A percentile compares a stretch with the other conserved stretches of the same genome.
Evolutionary conservation across 108 stramenopile species (phyloP).

Genomic region (Stephanodiscus triporus): DNA sequence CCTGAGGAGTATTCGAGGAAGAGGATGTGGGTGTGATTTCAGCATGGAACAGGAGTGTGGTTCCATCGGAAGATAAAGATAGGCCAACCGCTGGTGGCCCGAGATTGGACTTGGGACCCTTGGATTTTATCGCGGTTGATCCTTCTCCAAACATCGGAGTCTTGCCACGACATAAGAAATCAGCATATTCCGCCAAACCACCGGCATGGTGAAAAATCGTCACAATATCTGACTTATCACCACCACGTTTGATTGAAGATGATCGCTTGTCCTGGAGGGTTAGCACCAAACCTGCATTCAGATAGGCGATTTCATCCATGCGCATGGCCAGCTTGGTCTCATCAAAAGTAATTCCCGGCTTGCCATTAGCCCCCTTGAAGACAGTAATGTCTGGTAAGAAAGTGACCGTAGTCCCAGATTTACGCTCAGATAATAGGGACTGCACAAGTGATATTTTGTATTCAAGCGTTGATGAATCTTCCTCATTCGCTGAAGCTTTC

Average conservation of each 20-base stretch:
- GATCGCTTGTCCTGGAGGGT: constrained; percentile 78
- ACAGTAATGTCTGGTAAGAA: constrained; percentile 89
- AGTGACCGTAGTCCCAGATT: constrained; percentile 76
- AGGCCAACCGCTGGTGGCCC: constrained; percentile 15
- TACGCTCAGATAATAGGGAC: constrained; percentile 49
- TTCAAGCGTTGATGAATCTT: constrained; percentile 30
- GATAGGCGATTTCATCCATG: constrained; percentile 88
- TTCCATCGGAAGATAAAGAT: constrained; percentile 38
- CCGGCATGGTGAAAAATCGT: constrained; percentile 88
- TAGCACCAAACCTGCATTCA: constrained; percentile 90
- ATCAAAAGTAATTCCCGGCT: constrained; percentile 80
- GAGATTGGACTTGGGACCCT: constrained; percentile 26
- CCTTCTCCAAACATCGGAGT: constrained; percentile 66
- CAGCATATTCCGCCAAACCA: constrained; percentile 85
- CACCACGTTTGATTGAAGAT: constrained; percentile 35
- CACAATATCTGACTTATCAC: constrained; percentile 41
- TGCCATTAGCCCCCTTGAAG: constrained; percentile 90
- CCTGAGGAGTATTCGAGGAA: constrained; percentile 31
- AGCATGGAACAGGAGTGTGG: constrained; percentile 45
- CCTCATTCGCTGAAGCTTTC: constrained; percentile 4
- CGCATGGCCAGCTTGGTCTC: constrained; percentile 69
- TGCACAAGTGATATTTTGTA: constrained; percentile 44
- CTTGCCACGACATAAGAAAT: constrained; percentile 83
- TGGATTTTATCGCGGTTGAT: constrained; percentile 26
- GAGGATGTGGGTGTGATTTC: constrained; percentile 36